Evolutionary conservation across 1,284 basidiomycete genomes (phyloP).

Genomic region (Blastosporella zonata): DNA sequence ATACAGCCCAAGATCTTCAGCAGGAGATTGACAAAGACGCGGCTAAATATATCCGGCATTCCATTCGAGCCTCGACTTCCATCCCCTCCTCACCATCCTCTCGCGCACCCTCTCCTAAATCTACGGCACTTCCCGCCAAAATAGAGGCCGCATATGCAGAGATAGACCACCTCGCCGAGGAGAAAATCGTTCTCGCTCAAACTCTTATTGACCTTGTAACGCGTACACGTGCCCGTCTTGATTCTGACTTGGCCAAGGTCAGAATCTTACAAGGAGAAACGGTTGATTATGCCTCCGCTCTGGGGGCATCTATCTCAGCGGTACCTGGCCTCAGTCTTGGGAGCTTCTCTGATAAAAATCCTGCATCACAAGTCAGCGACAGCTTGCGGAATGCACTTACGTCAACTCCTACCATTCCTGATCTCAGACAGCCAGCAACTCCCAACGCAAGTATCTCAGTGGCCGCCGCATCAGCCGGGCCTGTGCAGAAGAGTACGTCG

Average conservation of each 20-base stretch:
- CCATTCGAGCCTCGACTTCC: slow-evolving; percentile 34
- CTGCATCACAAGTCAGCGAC: slow-evolving; percentile 47
- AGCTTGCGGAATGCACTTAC: slow-evolving; percentile 44
- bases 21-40: slow-evolving; percentile 59
- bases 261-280: slow-evolving; percentile 54
- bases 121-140: slow-evolving; percentile 42
- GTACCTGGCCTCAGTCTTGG: slow-evolving; percentile 20
- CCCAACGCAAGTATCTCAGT: slow-evolving; percentile 20
- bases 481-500: slow-evolving; percentile 35
- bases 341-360: slow-evolving; percentile 33
- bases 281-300: slow-evolving; percentile 28
- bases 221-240: slow-evolving; percentile 52
- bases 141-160: slow-evolving; percentile 50
- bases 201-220: slow-evolving; percentile 52
- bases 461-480: slow-evolving; percentile 23
- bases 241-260: slow-evolving; percentile 55
- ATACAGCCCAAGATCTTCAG: slow-evolving; percentile 36
- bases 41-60: slow-evolving; percentile 56
- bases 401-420: slow-evolving; percentile 27
- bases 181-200: slow-evolving; percentile 55
- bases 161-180: slow-evolving; percentile 48
- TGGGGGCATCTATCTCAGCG: slow-evolving; percentile 18
- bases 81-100: slow-evolving; percentile 28
- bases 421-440: slow-evolving; percentile 23
- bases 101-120: slow-evolving; percentile 36